phyloP scores from a whole-genome alignment of 768 basidiomycete species.

The Collybia nuda region DNA sequence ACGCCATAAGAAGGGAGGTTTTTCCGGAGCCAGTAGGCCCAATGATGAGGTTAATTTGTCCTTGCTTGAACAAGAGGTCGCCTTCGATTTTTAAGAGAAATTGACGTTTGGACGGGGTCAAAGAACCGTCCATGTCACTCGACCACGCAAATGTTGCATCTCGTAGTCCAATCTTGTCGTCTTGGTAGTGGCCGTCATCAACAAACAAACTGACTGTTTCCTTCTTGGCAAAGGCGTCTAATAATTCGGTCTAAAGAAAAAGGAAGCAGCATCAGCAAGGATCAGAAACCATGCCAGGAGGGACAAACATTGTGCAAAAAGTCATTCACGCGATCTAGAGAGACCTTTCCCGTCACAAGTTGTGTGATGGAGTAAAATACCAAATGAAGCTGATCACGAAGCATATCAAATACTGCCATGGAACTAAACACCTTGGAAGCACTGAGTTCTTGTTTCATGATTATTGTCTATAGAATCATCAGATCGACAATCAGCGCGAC shows the following conservation, averaged over 20 bases:
- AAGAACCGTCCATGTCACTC: conserved; percentile 24
- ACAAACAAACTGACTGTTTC: conserved; percentile 11
- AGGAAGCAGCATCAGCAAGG: neutral
- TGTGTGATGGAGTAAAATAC: conserved; percentile 25
- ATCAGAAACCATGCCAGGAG: neutral
- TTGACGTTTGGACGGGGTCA: conserved; percentile 42
- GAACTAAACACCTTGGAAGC: conserved; percentile 50
- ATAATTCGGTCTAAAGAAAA: conserved; percentile 39
- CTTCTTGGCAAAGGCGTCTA: conserved; percentile 38
- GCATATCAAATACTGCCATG: conserved; percentile 61
- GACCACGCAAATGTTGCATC: conserved; percentile 61
- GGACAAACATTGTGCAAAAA: conserved; percentile 36
- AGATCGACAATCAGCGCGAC: neutral
- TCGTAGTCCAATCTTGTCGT: conserved; percentile 46
- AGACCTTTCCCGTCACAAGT: conserved; percentile 51
- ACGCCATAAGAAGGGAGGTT: conserved; percentile 65
- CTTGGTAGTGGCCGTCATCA: conserved; percentile 6
- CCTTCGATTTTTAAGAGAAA: conserved; percentile 52
- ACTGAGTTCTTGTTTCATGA: conserved; percentile 39
- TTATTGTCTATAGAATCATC: conserved; percentile 26
- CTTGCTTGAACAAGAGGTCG: conserved; percentile 54
- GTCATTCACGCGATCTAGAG: conserved; percentile 51
- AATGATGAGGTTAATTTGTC: conserved; percentile 55
- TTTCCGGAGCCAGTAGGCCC: conserved; percentile 65
- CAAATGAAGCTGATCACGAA: conserved; percentile 51